Evolutionary conservation across 768 basidiomycete species (phyloP), one percentile per base, ranked within the genome.

Genomic region (Holtermannia corniformis): DNA sequence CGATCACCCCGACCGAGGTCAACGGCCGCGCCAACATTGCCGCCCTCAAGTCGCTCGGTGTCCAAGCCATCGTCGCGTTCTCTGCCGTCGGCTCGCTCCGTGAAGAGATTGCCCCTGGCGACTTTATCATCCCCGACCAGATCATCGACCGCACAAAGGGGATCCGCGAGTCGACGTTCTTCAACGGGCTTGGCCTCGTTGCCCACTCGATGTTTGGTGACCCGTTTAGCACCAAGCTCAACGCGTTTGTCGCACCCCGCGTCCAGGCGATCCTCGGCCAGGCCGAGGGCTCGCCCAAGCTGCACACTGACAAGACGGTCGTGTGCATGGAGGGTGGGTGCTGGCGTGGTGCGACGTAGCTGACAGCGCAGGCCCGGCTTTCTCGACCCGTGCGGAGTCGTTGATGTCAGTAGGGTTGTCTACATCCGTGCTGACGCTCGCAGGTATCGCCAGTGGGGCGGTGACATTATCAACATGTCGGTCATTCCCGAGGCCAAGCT

Each of bases 91-190:
- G 93, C 23, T 91, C 87, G 7, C 79, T 99, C 11, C 81, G 89
- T 41, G 93, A 99, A 70, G 90, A 95, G 64, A 87, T 96, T 72
- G 71, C 81, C 26, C 91, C 91, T 0, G 91, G 93, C 22, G 82
- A 89, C 55, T 90, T 96, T 72, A 78, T 81, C 49, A 80, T 97
- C 41, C 91, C 92, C 1, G 77, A 79, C 27, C 92, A 96, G 73
- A 85, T 96, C 75, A 96, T 97, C 72, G 93, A 97, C 72, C 81
- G 93, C 49, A 96, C 92, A 22, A 96, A 96, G 74, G 89, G 91
- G 11, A 76, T 93, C 40, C 81, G 93, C n/a, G 83, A 85, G 0
- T 78, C 83, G 2, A 85, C 82, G 20, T 96, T 87, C 77, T 99
- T 99, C 70, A 81, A 88, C 41, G 85, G 79, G 26, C 81, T 81